Evolutionary conservation across 1,139 yeast species (phyloP), one percentile per base, ranked within the genome.

Genomic region (Yamadazyma taylorii): DNA sequence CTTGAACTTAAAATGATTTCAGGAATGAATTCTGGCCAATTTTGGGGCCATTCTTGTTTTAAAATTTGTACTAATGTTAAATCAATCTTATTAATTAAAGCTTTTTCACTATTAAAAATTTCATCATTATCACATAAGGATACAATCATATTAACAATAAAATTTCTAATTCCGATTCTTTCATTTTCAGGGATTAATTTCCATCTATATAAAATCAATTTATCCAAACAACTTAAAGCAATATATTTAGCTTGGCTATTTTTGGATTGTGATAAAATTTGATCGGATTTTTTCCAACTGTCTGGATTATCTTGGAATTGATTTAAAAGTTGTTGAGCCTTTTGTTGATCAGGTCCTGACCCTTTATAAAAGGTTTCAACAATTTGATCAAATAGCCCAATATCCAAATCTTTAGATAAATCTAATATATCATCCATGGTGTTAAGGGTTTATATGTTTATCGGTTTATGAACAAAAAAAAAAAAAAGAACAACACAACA

Each of bases 31-130:
- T 85, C 87, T 16, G 97, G 97, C 99, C 99, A 92, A 58, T 89
- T 86, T 51, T 83, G 89, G 28, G 99, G 99, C 99, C 99, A 92
- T 59, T 92, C 99, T 63, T 94, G 97, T 58, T 92, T 92, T 55
- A 92, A 78, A 36, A 92, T 83, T 55, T 92, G 95, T 27, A 92
- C 98, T 55, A 92, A 72, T 6, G 97, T 92, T 58, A 92, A 74
- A 64, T 92, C 96, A 52, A 92, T 90, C 61, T 94, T 94, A 66
- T 86, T 88, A 53, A 92, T 87, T 55, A 92, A 74, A 15, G 97
- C 83, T 56, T 82, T 81, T 58, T 90, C 90, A 33, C 75, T 66
- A 40, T 75, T 78, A 58, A 90, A 89, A 17, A 81, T 72, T n/a
- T 73, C 68, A 43, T 89, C 95, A 58, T 85, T 86, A 47, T 88